These are phyloP conservation scores for Penicillium sp. DNA, from an alignment of 2,329 filamentous ascomycete genomes.

Conservation along the genomic window DNA sequence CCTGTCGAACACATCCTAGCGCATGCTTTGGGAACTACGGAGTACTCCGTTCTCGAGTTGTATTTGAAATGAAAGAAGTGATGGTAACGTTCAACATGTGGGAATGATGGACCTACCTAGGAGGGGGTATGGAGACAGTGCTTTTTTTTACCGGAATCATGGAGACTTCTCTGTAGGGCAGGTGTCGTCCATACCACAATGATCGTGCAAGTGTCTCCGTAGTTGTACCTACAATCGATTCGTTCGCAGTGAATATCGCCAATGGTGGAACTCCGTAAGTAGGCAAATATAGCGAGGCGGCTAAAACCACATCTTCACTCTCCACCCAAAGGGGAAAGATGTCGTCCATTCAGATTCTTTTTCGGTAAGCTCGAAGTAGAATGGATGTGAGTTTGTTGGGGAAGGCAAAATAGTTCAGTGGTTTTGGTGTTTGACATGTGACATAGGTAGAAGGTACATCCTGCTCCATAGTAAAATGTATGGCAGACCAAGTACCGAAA, in stretches of 20 bases:
- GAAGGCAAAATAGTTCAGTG: no score
- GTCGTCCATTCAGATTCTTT: background rate
- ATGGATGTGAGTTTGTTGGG: background rate
- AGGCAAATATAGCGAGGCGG: background rate
- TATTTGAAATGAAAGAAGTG: background rate
- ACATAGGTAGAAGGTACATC: background rate
- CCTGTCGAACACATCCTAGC: background rate
- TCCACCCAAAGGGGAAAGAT: background rate
- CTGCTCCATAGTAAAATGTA: background rate
- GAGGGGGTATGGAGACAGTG: background rate
- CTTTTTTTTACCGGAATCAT: background rate
- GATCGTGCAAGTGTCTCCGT: no score
- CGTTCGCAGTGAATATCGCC: no score
- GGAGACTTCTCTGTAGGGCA: background rate
- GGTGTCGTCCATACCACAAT: background rate
- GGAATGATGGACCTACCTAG: background rate
- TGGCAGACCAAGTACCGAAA: background rate
- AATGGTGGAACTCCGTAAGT: no score
- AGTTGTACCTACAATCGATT: background rate
- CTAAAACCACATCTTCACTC: no score
- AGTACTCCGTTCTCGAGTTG: no score
- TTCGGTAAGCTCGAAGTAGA: conserved; percentile 4
- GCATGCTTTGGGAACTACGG: conserved; percentile 3
- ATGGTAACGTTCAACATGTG: background rate
- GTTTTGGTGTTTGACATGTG: conserved; percentile 6